These are phyloP conservation scores for Blastocladiella emersonii DNA, from an alignment of 371 early-diverging fungal genomes.

Conservation along the genomic window DNA sequence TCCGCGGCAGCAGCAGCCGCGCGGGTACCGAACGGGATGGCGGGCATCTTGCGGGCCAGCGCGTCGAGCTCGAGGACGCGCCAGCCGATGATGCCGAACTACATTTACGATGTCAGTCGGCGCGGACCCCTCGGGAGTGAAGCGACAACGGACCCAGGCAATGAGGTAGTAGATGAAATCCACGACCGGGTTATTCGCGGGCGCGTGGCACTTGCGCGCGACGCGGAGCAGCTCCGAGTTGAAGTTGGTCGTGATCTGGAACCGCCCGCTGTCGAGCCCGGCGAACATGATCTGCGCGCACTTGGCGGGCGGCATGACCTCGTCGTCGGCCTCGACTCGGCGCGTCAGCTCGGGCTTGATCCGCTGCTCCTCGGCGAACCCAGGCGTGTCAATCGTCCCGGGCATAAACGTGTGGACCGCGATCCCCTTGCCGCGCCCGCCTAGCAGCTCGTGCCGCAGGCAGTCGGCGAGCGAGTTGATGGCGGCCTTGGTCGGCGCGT, in stretches of 20 bases:
- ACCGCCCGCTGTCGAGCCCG: constrained; percentile 19
- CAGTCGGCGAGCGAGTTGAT: constrained; percentile 56
- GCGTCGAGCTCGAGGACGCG: not conserved
- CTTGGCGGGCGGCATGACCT: constrained; percentile 37
- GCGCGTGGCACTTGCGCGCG: constrained; percentile 21
- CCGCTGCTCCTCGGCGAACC: constrained; percentile 60
- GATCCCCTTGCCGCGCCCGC: constrained; percentile 33
- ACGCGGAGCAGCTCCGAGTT: constrained; percentile 31
- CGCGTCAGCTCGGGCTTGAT: constrained; percentile 70
- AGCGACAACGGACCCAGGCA: constrained; percentile 12
- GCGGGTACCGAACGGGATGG: not conserved
- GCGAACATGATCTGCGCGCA: constrained; percentile 43
- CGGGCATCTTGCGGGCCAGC: not conserved
- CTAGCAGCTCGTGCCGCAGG: constrained; percentile 55
- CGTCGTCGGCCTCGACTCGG: constrained; percentile 59
- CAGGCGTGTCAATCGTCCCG: constrained; percentile 66
- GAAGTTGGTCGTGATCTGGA: constrained; percentile 36
- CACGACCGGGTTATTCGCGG: constrained; percentile 9
- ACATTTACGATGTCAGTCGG: not conserved
- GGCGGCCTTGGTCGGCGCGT: constrained; percentile 73
- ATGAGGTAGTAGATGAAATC: constrained; percentile 13
- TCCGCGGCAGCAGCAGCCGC: no score
- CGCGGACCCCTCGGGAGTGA: not conserved
- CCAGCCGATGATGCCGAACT: not conserved
- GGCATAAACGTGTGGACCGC: constrained; percentile 65